These are phyloP conservation scores for Biscutella auriculata DNA, from an alignment of 441 rosid genomes.

Conservation along the genomic window DNA sequence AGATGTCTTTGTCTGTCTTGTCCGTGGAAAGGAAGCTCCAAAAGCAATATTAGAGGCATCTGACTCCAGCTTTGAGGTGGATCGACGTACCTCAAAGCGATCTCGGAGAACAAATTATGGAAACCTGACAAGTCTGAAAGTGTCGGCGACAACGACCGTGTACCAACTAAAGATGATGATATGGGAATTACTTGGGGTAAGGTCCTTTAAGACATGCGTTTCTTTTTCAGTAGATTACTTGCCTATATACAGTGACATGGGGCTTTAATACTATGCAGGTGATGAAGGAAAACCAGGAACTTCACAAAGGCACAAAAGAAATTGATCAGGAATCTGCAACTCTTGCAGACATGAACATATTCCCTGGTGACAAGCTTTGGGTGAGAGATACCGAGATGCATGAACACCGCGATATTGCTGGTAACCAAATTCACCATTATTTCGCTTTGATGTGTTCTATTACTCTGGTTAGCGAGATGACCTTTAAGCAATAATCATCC, in stretches of 20 bases:
- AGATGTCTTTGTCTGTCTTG: conserved; percentile 63
- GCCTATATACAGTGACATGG: background rate
- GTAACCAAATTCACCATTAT: conserved; percentile 28
- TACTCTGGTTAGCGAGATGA: conserved; percentile 1
- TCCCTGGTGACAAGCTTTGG: conserved; percentile 95
- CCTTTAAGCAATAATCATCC: background rate
- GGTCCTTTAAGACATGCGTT: conserved; percentile 1
- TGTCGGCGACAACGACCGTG: conserved; percentile 79
- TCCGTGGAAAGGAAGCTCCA: conserved; percentile 94
- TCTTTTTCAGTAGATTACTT: conserved; percentile 5
- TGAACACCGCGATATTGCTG: conserved; percentile 95
- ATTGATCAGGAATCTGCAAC: conserved; percentile 86
- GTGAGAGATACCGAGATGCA: conserved; percentile 92
- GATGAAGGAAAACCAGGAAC: conserved; percentile 89
- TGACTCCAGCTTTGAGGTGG: conserved; percentile 54
- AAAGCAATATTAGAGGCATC: conserved; percentile 75
- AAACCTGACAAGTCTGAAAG: conserved; percentile 61
- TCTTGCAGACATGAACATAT: conserved; percentile 91
- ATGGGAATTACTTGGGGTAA: conserved; percentile 98
- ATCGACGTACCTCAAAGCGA: conserved; percentile 78
- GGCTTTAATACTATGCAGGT: conserved; percentile 39
- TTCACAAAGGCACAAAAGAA: conserved; percentile 69
- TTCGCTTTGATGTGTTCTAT: too few relatives aligned
- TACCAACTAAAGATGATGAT: conserved; percentile 98
- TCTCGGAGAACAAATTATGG: conserved; percentile 73